Evolutionary conservation across 768 basidiomycete species (phyloP).

Genomic region (Tylopilus cervinicoccineus): DNA sequence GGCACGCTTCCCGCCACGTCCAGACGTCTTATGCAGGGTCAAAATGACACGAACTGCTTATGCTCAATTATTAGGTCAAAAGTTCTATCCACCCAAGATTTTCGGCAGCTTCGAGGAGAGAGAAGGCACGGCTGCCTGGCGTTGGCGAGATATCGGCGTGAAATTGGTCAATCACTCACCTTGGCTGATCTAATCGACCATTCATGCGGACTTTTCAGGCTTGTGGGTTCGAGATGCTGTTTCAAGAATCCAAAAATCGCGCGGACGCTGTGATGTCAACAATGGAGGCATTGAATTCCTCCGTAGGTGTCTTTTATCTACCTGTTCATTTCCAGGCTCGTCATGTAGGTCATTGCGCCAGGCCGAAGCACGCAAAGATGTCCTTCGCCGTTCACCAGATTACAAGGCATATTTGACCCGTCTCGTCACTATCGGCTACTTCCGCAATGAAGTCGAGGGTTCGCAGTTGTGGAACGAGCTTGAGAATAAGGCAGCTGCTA

Average conservation of each 20-base stretch:
- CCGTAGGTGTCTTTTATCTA: constrained; percentile 38
- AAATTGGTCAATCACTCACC: constrained; percentile 63
- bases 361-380: constrained; percentile 65
- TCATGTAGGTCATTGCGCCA: constrained; percentile 23
- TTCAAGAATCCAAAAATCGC: constrained; percentile 73
- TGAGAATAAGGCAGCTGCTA: constrained; percentile 65
- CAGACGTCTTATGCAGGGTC: constrained; percentile 57
- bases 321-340: not conserved
- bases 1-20: constrained; percentile 80
- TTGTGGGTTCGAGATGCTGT: constrained; percentile 96
- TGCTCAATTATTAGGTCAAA: constrained; percentile 89
- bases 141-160: constrained; percentile 85
- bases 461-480: constrained; percentile 71
- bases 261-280: constrained; percentile 35
- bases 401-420: constrained; percentile 70
- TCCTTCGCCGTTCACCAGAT: constrained; percentile 60
- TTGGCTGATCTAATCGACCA: not conserved
- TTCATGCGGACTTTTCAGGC: constrained; percentile 45
- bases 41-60: constrained; percentile 88
- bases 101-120: constrained; percentile 72
- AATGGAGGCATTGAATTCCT: constrained; percentile 38
- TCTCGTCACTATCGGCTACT: constrained; percentile 66
- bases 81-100: constrained; percentile 85
- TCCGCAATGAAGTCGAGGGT: constrained; percentile 72
- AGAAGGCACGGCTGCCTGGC: constrained; percentile 64